These are phyloP conservation scores for Chaetomium globosum DNA, from an alignment of 2,329 filamentous ascomycete species.

Conservation along the genomic window DNA sequence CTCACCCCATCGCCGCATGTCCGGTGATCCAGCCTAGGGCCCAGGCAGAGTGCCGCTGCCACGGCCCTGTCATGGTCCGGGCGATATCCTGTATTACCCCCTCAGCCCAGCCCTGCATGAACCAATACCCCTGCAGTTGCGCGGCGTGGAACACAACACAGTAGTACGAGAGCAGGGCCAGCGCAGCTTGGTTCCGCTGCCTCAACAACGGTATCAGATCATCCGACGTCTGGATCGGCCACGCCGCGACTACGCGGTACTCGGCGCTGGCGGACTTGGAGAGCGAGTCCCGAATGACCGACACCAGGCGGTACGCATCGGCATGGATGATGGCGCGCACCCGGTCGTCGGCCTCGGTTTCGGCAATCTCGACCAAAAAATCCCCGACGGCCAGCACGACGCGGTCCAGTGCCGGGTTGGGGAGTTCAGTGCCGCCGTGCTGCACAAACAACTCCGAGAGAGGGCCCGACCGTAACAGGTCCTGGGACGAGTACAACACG, in stretches of 20 bases:
- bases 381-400: constrained; percentile 25
- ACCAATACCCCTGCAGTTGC: constrained; percentile 32
- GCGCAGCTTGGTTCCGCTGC: constrained; percentile 30
- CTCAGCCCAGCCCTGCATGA: constrained; percentile 32
- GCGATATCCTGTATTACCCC: constrained; percentile 33
- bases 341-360: constrained; percentile 11
- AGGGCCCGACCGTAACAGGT: constrained; percentile 28
- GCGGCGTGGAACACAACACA: constrained; percentile 33
- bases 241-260: constrained; percentile 32
- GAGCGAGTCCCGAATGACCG: constrained; percentile 23
- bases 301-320: constrained; percentile 22
- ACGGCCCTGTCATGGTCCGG: constrained; percentile 22
- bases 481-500: constrained; percentile 30
- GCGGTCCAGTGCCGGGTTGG: constrained; percentile 24
- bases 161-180: constrained; percentile 34
- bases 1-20: constrained; percentile 19
- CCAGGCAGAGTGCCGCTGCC: constrained; percentile 33
- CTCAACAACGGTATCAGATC: constrained; percentile 29
- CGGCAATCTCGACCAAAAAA: constrained; percentile 17
- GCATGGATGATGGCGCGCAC: constrained; percentile 25
- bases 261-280: constrained; percentile 23
- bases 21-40: constrained; percentile 31
- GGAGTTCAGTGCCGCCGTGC: background rate
- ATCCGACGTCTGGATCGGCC: constrained; percentile 32
- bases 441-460: constrained; percentile 29